phyloP scores from a whole-genome alignment of 176 grass and related monocot genomes.

The Olyra latifolia region DNA sequence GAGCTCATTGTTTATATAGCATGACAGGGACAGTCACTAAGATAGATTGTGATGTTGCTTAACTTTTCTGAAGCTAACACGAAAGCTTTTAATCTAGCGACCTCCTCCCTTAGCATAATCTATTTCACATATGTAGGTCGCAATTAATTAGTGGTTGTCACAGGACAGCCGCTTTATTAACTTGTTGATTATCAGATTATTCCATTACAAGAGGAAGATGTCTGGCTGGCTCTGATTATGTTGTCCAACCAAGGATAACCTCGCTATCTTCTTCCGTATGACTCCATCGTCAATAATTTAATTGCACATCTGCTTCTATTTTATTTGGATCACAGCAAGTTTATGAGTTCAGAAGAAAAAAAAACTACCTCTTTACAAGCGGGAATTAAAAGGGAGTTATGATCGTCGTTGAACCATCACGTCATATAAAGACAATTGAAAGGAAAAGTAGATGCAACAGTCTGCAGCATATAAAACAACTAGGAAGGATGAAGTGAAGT shows the following conservation, averaged over 20 bases:
- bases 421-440: constrained; percentile 15
- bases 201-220: constrained; percentile 63
- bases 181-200: constrained; percentile 42
- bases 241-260: constrained; percentile 43
- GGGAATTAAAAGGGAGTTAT: constrained; percentile 6
- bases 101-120: constrained; percentile 16
- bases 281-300: constrained; percentile 26
- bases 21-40: constrained; percentile 49
- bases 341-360: constrained; percentile 6
- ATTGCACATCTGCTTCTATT: constrained; percentile 18
- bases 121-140: constrained; percentile 20
- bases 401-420: constrained; percentile 30
- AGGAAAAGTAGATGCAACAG: constrained; percentile 2
- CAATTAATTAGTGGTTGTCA: constrained; percentile 40
- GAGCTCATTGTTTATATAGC: constrained; percentile 47
- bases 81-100: constrained; percentile 14
- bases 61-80: constrained; percentile 39
- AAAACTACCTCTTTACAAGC: background rate
- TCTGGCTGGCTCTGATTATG: constrained; percentile 47
- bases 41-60: constrained; percentile 32
- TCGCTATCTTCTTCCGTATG: constrained; percentile 43
- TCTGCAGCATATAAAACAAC: constrained; percentile 35
- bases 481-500: constrained; percentile 16
- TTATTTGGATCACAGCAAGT: constrained; percentile 30
- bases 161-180: constrained; percentile 25